phyloP scores from a whole-genome alignment of 139 green algal genomes.

The Dunaliella sp. region DNA sequence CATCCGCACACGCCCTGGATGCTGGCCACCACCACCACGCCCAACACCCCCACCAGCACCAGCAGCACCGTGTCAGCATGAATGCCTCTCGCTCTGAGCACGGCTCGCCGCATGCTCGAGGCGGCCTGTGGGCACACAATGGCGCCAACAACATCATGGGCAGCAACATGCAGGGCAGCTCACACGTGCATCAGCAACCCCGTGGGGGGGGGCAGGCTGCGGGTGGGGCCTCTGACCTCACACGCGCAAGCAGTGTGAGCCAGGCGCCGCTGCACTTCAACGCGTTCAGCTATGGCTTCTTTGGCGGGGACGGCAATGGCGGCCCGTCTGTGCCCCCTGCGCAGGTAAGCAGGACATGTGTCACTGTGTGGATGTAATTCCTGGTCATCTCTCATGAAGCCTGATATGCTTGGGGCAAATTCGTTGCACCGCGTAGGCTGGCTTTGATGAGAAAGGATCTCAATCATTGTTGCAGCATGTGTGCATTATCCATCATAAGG shows the following conservation, averaged over 20 bases:
- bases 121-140: neutral
- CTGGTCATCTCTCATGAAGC: too few species aligned
- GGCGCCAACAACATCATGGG: neutral
- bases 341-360: too few species aligned
- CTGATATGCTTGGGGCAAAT: too few species aligned
- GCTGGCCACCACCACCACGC: neutral
- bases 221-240: conserved; percentile 10
- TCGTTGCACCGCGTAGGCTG: too few species aligned
- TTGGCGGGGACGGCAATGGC: conserved; percentile 30
- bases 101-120: neutral
- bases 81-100: neutral
- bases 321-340: too few species aligned
- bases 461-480: too few species aligned
- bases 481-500: too few species aligned
- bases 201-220: neutral
- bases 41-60: neutral
- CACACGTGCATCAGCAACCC: neutral
- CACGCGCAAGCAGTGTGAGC: conserved; percentile 19
- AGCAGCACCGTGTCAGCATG: neutral
- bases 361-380: too few species aligned
- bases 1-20: too few species aligned
- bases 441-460: too few species aligned
- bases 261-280: conserved; percentile 30
- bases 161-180: neutral
- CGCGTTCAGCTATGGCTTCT: conserved; percentile 52